Conservation (phyloP, 805 yeast species). For the Komagataella pastoris region DNA sequence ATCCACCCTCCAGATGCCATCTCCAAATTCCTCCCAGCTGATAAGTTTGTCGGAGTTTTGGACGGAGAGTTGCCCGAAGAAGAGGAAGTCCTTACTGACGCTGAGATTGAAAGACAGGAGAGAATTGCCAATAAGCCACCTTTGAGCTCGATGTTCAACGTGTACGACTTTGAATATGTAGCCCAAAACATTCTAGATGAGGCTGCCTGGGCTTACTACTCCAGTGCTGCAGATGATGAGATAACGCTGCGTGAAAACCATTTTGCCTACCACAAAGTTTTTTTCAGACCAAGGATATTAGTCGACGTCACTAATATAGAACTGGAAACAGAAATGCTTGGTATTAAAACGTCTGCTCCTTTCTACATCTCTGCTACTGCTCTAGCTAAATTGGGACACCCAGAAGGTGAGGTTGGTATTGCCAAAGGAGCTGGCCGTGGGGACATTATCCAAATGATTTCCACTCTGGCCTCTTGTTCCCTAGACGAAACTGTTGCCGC, state of each 20-base stretch:
- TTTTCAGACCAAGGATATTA: slow-evolving; percentile 73
- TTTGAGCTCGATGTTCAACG: slow-evolving; percentile 54
- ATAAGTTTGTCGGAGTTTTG: slow-evolving; percentile 45
- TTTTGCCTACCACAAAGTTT: slow-evolving; percentile 74
- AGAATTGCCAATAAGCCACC: slow-evolving; percentile 47
- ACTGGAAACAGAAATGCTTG: slow-evolving; percentile 59
- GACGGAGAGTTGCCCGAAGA: slow-evolving; percentile 21
- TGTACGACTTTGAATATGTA: slow-evolving; percentile 78
- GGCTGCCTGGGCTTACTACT: slow-evolving; percentile 87
- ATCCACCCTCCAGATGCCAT: slow-evolving; percentile 86
- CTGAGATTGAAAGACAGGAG: slow-evolving; percentile 28
- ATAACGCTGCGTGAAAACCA: slow-evolving; percentile 84
- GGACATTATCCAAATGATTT: slow-evolving; percentile 76
- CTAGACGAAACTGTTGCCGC: slow-evolving; percentile 75
- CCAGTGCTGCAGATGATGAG: slow-evolving; percentile 90
- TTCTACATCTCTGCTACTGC: slow-evolving; percentile 91
- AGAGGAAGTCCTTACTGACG: slow-evolving; percentile 21
- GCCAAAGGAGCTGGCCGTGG: slow-evolving; percentile 73
- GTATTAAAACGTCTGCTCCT: slow-evolving; percentile 58
- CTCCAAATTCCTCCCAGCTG: slow-evolving; percentile 41
- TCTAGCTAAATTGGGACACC: slow-evolving; percentile 80
- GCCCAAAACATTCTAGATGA: slow-evolving; percentile 70
- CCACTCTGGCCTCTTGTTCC: slow-evolving; percentile 82
- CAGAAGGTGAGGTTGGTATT: slow-evolving; percentile 81
- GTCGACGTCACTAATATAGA: slow-evolving; percentile 74